A percentile compares a stretch with the other conserved stretches of the same genome.
Evolutionary conservation across 208 protist genomes (phyloP).

Genomic region (Phytomonas serpens): DNA sequence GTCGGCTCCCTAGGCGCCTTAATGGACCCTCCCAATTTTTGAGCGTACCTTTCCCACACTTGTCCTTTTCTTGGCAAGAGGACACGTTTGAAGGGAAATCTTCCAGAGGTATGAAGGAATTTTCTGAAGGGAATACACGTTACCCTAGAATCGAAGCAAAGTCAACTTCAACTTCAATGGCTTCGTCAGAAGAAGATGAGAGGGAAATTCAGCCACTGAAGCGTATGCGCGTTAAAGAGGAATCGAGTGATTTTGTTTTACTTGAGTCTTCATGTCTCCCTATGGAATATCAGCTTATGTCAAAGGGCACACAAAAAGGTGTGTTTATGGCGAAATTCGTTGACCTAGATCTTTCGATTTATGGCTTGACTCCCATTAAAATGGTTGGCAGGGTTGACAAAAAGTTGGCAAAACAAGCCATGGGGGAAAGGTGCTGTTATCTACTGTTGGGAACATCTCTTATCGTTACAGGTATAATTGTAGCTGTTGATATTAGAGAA

Average conservation of each 20-base stretch:
- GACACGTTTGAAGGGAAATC: conserved; percentile 1
- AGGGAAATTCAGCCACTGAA: neutral
- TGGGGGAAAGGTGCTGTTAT: conserved; percentile 40
- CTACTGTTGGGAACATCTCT: conserved; percentile 39
- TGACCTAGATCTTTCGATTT: conserved; percentile 15
- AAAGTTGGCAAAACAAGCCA: conserved; percentile 16
- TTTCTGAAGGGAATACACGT: neutral
- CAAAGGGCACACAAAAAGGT: conserved; percentile 12
- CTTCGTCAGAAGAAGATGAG: neutral
- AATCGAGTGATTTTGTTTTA: conserved; percentile 11
- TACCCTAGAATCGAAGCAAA: neutral
- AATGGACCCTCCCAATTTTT: conserved; percentile 11
- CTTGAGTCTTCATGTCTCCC: neutral
- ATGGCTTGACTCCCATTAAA: conserved; percentile 14
- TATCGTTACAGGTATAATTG: conserved; percentile 44
- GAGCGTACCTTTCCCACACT: neutral
- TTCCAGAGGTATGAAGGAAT: neutral
- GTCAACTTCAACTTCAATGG: conserved; percentile 2
- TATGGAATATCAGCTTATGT: conserved; percentile 14
- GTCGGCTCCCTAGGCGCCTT: conserved; percentile 18
- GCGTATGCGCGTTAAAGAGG: neutral
- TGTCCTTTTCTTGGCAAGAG: neutral
- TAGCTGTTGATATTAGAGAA: conserved; percentile 27
- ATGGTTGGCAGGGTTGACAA: neutral
- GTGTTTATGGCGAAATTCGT: conserved; percentile 17